A percentile compares a stretch with the other conserved stretches of the same genome.
phyloP scores from a whole-genome alignment of 495 filamentous ascomycete species.

The Xylaria venustula region DNA sequence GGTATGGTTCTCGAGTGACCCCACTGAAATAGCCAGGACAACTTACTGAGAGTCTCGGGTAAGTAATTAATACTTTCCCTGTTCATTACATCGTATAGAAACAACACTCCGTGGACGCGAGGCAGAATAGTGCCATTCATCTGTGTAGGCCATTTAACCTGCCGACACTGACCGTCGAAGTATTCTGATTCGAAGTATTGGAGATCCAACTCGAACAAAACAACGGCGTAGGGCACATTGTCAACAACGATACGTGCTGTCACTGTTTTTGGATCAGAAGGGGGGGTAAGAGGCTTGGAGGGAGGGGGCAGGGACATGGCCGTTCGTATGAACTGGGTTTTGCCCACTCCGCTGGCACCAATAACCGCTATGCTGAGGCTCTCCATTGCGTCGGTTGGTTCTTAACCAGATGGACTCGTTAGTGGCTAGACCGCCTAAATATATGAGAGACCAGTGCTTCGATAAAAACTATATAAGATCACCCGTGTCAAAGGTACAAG shows the following conservation, averaged over 20 bases:
- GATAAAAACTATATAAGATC: constrained; percentile 2
- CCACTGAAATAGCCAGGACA: background rate
- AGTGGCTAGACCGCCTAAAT: constrained; percentile 5
- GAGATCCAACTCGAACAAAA: constrained; percentile 73
- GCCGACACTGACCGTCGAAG: constrained; percentile 63
- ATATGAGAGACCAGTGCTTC: background rate
- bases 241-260: constrained; percentile 75
- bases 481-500: constrained; percentile 14
- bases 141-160: constrained; percentile 76
- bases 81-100: constrained; percentile 83
- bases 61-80: constrained; percentile 65
- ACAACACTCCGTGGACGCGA: constrained; percentile 75
- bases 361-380: constrained; percentile 84
- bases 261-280: constrained; percentile 54
- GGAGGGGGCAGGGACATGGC: constrained; percentile 69
- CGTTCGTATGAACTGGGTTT: constrained; percentile 83
- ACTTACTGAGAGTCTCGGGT: constrained; percentile 71
- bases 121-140: constrained; percentile 66
- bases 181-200: constrained; percentile 61
- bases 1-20: background rate
- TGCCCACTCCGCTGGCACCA: constrained; percentile 77
- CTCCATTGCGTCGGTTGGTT: constrained; percentile 42
- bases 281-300: constrained; percentile 46
- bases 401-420: background rate
- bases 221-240: constrained; percentile 72